Percentiles rank a stretch among this genome's conserved stretches.
Evolutionary conservation across 345 rosid species (phyloP).

Genomic region (Rhizophora apiculata): DNA sequence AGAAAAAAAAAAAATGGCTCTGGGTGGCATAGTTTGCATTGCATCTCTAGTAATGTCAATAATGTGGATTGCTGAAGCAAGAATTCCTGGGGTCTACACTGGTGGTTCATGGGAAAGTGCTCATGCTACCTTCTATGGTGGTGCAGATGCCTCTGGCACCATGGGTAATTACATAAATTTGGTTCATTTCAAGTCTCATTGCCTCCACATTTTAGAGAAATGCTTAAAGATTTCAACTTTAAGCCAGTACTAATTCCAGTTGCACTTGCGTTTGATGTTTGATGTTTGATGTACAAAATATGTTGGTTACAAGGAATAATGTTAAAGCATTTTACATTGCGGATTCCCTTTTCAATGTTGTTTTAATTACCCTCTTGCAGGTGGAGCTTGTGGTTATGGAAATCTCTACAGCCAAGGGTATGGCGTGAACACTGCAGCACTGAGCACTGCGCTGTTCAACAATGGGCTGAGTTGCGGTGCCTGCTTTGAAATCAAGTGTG

Average conservation of each 20-base stretch:
- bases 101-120: constrained; percentile 67
- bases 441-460: constrained; percentile 58
- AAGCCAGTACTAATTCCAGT: background rate
- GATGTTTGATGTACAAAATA: constrained; percentile 15
- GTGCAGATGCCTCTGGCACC: constrained; percentile 76
- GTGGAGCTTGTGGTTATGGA: constrained; percentile 59
- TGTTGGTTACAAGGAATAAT: no score
- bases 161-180: constrained; percentile 39
- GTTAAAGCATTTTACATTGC: no score
- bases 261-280: constrained; percentile 61
- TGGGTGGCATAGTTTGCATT: background rate
- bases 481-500: constrained; percentile 51
- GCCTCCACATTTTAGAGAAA: background rate
- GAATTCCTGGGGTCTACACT: constrained; percentile 61
- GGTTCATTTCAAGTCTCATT: background rate
- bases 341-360: background rate
- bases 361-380: constrained; percentile 8
- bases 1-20: constrained; percentile 7
- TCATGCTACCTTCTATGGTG: constrained; percentile 84
- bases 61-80: constrained; percentile 41
- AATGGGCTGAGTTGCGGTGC: constrained; percentile 50
- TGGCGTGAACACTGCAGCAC: constrained; percentile 53
- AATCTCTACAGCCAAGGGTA: constrained; percentile 58
- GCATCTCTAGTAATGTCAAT: constrained; percentile 4
- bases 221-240: background rate